Evolutionary conservation across 2,329 filamentous ascomycete genomes (phyloP).

Genomic region (Aspergillus candidus): DNA sequence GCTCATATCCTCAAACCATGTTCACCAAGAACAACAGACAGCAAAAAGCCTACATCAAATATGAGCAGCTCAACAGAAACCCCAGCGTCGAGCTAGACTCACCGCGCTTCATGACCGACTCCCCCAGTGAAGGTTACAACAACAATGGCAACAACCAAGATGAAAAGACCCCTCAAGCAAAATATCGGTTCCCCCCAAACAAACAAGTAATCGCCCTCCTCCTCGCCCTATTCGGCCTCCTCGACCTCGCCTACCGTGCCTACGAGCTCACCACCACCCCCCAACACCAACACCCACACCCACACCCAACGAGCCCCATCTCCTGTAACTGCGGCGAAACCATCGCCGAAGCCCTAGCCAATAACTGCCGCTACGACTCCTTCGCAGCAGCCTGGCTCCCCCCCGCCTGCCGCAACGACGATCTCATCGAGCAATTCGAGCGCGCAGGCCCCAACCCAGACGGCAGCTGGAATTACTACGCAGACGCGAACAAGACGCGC

Average conservation of each 20-base stretch:
- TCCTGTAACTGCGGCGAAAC: constrained; percentile 31
- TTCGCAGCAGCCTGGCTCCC: constrained; percentile 33
- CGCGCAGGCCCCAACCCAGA: constrained; percentile 21
- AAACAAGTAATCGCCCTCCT: background rate
- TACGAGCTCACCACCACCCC: background rate
- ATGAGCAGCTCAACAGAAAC: no score
- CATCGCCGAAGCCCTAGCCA: constrained; percentile 20
- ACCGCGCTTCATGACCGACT: no score
- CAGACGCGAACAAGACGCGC: constrained; percentile 19
- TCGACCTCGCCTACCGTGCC: background rate
- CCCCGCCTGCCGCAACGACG: constrained; percentile 27
- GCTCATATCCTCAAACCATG: no score
- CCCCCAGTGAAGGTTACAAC: no score
- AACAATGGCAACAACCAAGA: no score
- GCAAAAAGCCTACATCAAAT: no score
- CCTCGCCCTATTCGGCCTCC: background rate
- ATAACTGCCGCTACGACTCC: constrained; percentile 31
- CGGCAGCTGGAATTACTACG: constrained; percentile 30
- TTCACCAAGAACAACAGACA: no score
- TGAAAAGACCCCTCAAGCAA: no score
- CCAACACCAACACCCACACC: no score
- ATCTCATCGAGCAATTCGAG: constrained; percentile 31
- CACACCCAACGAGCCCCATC: constrained; percentile 4
- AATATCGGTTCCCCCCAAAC: background rate
- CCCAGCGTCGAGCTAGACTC: no score